Percentiles rank a stretch among this genome's conserved stretches.
Evolutionary conservation across 106 monocot genomes (phyloP).

Genomic region (Agapanthus africanus): DNA sequence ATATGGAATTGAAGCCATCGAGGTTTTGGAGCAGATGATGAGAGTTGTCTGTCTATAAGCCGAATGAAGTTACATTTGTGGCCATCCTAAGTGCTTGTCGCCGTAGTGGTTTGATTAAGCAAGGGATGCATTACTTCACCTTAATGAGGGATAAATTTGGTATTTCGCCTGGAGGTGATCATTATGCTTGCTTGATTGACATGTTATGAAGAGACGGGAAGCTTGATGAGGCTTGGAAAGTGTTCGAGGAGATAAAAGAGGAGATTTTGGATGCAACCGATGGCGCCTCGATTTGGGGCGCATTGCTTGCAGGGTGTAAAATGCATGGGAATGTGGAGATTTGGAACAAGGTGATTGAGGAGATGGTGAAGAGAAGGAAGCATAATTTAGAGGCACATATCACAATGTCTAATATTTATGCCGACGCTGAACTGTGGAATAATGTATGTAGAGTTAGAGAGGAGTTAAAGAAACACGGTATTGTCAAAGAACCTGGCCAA

Average conservation of each 20-base stretch:
- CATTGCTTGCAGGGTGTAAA: slow-evolving; percentile 42
- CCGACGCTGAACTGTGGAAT: slow-evolving; percentile 36
- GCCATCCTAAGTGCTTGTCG: slow-evolving; percentile 47
- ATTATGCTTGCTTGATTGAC: slow-evolving; percentile 45
- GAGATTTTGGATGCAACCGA: background rate
- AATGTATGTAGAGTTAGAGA: slow-evolving; percentile 28
- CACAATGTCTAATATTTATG: slow-evolving; percentile 51
- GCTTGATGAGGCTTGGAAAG: slow-evolving; percentile 37
- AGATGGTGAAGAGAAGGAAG: slow-evolving; percentile 24
- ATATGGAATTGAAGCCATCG: slow-evolving; percentile 29
- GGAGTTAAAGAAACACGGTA: slow-evolving; percentile 23
- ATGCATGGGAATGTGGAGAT: slow-evolving; percentile 37
- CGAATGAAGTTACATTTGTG: slow-evolving; percentile 58
- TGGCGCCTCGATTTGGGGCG: slow-evolving; percentile 23
- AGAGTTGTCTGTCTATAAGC: slow-evolving; percentile 22
- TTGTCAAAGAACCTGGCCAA: slow-evolving; percentile 10
- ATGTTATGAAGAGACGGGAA: slow-evolving; percentile 46
- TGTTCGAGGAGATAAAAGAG: slow-evolving; percentile 17
- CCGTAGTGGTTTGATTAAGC: slow-evolving; percentile 40
- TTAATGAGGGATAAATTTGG: slow-evolving; percentile 34
- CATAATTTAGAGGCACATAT: slow-evolving; percentile 34
- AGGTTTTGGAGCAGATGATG: slow-evolving; percentile 35
- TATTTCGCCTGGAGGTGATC: slow-evolving; percentile 32
- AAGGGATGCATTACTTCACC: slow-evolving; percentile 40
- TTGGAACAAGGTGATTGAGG: slow-evolving; percentile 22